Evolutionary conservation across 129 eudicot species (phyloP).

Genomic region (Escallonia rubra): DNA sequence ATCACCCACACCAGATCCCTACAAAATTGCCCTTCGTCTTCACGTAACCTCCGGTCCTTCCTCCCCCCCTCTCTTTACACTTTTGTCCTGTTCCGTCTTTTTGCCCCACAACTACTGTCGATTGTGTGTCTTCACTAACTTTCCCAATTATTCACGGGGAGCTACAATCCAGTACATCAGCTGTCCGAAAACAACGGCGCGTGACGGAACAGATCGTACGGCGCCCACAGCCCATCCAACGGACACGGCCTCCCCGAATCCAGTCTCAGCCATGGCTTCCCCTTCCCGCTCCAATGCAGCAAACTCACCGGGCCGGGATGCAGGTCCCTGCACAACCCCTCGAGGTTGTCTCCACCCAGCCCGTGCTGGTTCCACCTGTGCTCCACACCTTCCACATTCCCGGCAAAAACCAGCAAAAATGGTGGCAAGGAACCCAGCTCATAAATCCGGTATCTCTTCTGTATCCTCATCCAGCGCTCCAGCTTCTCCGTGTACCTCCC

Average conservation of each 20-base stretch:
- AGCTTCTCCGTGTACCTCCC: constrained; percentile 41
- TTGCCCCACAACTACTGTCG: not conserved
- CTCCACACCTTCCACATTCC: constrained; percentile 64
- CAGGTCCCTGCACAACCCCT: constrained; percentile 73
- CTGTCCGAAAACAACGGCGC: constrained; percentile 40
- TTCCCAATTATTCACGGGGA: not conserved
- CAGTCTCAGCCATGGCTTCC: constrained; percentile 89
- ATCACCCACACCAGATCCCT: not conserved
- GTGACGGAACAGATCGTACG: constrained; percentile 62
- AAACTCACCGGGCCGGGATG: constrained; percentile 88
- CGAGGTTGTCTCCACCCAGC: constrained; percentile 57
- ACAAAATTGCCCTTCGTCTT: not conserved
- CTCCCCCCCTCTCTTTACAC: not conserved
- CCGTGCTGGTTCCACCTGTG: constrained; percentile 96
- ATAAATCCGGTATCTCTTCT: constrained; percentile 64
- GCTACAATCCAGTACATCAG: constrained; percentile 27
- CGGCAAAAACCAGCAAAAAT: constrained; percentile 71
- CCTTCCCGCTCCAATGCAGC: constrained; percentile 95
- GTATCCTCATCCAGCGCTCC: constrained; percentile 79
- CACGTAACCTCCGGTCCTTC: not conserved
- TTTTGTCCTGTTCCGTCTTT: constrained; percentile 12
- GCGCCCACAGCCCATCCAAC: constrained; percentile 84
- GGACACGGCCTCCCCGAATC: constrained; percentile 77
- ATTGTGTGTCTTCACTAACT: constrained; percentile 6
- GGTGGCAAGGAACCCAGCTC: constrained; percentile 75